Evolutionary conservation across 495 filamentous ascomycete genomes (phyloP).

Genomic region (Sabuloglossum arenarium): DNA sequence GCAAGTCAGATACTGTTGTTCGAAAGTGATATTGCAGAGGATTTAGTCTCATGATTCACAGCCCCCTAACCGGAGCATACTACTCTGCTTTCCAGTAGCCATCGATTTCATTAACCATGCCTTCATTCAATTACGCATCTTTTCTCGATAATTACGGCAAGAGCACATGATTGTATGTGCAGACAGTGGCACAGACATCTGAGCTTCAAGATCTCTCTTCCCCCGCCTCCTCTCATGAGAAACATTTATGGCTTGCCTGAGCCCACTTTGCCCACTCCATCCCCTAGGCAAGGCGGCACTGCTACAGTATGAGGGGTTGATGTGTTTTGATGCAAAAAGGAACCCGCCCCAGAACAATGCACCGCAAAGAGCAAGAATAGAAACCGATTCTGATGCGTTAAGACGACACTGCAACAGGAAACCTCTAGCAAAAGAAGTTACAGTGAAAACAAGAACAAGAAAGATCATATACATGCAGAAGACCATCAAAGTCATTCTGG

Average conservation of each 20-base stretch:
- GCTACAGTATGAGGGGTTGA: background rate
- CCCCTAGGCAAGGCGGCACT: background rate
- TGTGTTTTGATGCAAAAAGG: background rate
- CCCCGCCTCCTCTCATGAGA: background rate
- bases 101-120: background rate
- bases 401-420: background rate
- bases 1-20: too few species aligned
- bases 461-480: slow-evolving; percentile 1
- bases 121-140: background rate
- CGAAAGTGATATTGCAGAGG: too few species aligned
- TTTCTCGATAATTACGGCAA: background rate
- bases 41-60: too few species aligned
- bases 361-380: background rate
- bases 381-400: background rate
- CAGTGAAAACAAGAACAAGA: background rate
- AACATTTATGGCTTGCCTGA: background rate
- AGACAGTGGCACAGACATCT: background rate
- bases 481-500: background rate
- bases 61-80: too few species aligned
- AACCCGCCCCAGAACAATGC: background rate
- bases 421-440: background rate
- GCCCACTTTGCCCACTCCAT: background rate
- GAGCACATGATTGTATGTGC: background rate
- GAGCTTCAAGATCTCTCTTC: background rate
- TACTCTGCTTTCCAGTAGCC: background rate